These are phyloP conservation scores for Hydrangea macrophylla DNA, from an alignment of 148 eudicot genomes.

Conservation along the genomic window DNA sequence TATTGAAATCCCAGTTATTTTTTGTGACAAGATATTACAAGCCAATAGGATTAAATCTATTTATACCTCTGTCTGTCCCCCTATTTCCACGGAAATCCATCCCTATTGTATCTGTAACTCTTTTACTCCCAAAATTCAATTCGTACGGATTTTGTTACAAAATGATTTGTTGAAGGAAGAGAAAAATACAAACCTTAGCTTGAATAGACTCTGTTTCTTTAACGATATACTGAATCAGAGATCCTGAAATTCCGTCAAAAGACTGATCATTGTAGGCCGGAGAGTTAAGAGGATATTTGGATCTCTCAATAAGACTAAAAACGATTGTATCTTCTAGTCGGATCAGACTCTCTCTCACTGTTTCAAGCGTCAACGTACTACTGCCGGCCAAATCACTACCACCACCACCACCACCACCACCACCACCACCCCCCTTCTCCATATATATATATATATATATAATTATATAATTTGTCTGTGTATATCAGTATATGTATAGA, in stretches of 20 bases:
- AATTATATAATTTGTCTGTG: too few relatives aligned
- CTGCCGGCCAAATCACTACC: background rate
- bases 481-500: too few relatives aligned
- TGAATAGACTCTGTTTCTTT: conserved; percentile 65
- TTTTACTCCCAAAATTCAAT: too few relatives aligned
- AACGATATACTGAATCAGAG: conserved; percentile 44
- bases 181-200: conserved; percentile 43
- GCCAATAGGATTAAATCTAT: too few relatives aligned
- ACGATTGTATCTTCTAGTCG: conserved; percentile 79
- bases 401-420: too few relatives aligned
- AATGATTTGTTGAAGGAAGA: background rate
- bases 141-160: background rate
- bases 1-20: background rate
- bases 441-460: too few relatives aligned
- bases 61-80: too few relatives aligned
- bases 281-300: conserved; percentile 55
- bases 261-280: conserved; percentile 26
- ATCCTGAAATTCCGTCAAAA: conserved; percentile 9
- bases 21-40: too few relatives aligned
- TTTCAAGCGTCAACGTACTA: conserved; percentile 30
- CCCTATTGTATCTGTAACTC: too few relatives aligned
- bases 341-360: conserved; percentile 48
- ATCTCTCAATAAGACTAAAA: conserved; percentile 61
- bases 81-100: too few relatives aligned
- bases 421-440: too few relatives aligned